phyloP scores from a whole-genome alignment of 805 yeast genomes.

The Yamadazyma tumulicola region DNA sequence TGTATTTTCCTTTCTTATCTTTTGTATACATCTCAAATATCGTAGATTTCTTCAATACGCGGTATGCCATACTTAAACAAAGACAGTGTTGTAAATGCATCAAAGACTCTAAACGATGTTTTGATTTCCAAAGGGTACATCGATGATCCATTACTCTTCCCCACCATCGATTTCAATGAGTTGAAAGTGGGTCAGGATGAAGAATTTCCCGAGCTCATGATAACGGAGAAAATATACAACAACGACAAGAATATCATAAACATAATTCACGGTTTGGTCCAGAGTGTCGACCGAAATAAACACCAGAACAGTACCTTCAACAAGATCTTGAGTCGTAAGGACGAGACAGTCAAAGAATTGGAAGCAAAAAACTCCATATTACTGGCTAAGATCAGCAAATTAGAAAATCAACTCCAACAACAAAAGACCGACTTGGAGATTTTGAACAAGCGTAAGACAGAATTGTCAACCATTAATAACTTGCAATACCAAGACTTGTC shows the following conservation, averaged over 20 bases:
- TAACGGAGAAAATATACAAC: constrained; percentile 26
- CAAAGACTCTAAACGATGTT: constrained; percentile 33
- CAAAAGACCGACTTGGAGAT: constrained; percentile 15
- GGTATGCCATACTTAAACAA: constrained; percentile 17
- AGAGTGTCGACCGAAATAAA: constrained; percentile 30
- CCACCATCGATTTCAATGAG: constrained; percentile 32
- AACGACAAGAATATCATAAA: constrained; percentile 38
- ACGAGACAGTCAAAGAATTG: constrained; percentile 23
- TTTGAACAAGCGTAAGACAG: constrained; percentile 14
- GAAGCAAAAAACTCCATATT: constrained; percentile 19
- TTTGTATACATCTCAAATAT: no score
- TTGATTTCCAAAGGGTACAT: constrained; percentile 35
- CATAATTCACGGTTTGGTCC: constrained; percentile 31
- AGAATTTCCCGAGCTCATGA: constrained; percentile 14
- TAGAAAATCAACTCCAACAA: constrained; percentile 17
- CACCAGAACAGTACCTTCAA: constrained; percentile 29
- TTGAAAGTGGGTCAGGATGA: constrained; percentile 24
- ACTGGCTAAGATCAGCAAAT: constrained; percentile 16
- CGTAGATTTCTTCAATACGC: no score
- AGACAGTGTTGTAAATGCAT: constrained; percentile 34
- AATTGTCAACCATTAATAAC: constrained; percentile 19
- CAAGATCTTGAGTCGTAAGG: constrained; percentile 25
- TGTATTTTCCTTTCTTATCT: no score
- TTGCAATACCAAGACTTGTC: constrained; percentile 27
- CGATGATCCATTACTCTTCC: constrained; percentile 27